A percentile compares a stretch with the other conserved stretches of the same genome.
Evolutionary conservation across 2,329 filamentous ascomycete species (phyloP).

Genomic region (Aspergillus udagawae): DNA sequence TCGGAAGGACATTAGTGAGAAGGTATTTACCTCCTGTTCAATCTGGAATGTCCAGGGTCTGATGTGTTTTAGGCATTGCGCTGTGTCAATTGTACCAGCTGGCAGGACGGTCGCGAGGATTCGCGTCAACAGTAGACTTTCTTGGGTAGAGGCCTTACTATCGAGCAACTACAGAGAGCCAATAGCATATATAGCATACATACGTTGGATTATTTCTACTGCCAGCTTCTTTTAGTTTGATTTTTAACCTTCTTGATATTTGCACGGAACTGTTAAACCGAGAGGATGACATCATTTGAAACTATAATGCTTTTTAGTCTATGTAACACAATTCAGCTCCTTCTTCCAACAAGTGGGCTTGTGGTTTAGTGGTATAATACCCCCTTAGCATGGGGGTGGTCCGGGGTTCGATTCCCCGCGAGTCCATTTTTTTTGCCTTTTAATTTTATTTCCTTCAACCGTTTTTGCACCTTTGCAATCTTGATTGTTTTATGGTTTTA

Average conservation of each 20-base stretch:
- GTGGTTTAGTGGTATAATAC: slow-evolving; percentile 48
- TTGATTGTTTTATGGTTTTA: no score
- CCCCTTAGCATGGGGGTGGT: slow-evolving; percentile 47
- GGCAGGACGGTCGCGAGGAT: slow-evolving; percentile 55
- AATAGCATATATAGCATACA: no score
- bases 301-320: background rate
- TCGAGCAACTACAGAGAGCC: background rate
- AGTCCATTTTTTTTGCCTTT: slow-evolving; percentile 32
- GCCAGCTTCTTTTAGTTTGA: background rate
- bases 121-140: slow-evolving; percentile 1
- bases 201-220: no score
- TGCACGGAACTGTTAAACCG: no score
- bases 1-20: slow-evolving; percentile 52
- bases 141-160: background rate
- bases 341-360: slow-evolving; percentile 14
- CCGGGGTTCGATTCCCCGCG: slow-evolving; percentile 47
- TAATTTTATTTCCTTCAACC: no score
- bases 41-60: background rate
- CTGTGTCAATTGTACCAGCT: slow-evolving; percentile 56
- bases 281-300: background rate
- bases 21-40: slow-evolving; percentile 40
- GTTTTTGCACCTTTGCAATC: no score
- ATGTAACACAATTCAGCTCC: background rate
- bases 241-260: background rate
- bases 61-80: slow-evolving; percentile 37